Evolutionary conservation across 2,329 filamentous ascomycete genomes (phyloP), one percentile per base, ranked within the genome.

Genomic region (Atkinsonella texensis): DNA sequence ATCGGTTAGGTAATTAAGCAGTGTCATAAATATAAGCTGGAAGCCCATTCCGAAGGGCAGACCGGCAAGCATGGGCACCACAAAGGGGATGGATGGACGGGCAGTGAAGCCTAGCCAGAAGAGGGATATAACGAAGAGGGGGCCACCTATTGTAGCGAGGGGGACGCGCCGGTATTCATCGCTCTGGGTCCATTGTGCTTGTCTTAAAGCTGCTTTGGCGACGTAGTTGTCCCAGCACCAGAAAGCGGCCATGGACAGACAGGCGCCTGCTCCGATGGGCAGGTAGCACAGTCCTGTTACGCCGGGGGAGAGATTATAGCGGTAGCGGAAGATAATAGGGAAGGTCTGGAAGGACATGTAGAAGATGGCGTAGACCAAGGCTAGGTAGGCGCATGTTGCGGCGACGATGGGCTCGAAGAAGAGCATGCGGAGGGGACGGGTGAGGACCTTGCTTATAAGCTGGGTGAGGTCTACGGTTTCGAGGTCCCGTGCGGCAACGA

Each of bases 261-360:
- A 56, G 32, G 80, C 77, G 23, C 86, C 86, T 7, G 77, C 68
- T 46, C 80, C 81, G 52, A 90, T 81, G 32, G 84, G 77, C 7
- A 89, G 70, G 65, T 86, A 89, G 4, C 80, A 73, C 1, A 89
- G 72, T 1, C 85, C 85, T 33, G 80, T 77, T 31, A 80, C 71
- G 18, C 85, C 83, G 0, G 82, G 72, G 2, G 74, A 78, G 54
- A 89, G 78, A 32, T 70, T 69, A 63, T 89, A 89, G 4, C 81
- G 62, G 23, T 68, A 62, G 55, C 76, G 70, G 64, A 87, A 90
- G 56, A 89, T 84, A 54, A 83, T 73, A 1, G 82, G 82, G 63
- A 84, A 90, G 2, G 84, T 83, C 63, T 88, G 81, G 59, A 91
- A 88, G 61, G 81, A 88, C 68, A 90, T 86, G 72, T 79, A 79